These are phyloP conservation scores for Larix kaempferi DNA, from an alignment of 75 land plant genomes.

Conservation along the genomic window DNA sequence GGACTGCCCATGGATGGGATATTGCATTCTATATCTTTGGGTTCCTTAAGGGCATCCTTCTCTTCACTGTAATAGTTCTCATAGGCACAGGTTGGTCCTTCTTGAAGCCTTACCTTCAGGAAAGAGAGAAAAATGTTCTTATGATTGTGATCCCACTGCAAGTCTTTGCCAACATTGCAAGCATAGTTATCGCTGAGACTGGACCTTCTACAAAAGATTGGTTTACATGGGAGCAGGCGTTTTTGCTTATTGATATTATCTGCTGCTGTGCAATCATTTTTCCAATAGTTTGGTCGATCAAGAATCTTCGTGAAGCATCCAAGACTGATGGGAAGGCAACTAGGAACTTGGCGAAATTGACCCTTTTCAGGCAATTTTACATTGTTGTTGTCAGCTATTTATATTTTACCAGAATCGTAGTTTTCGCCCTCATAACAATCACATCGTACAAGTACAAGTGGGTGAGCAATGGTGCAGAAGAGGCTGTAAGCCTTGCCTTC, in stretches of 20 bases:
- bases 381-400: slow-evolving; percentile 66
- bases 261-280: slow-evolving; percentile 78
- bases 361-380: slow-evolving; percentile 66
- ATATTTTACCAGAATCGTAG: slow-evolving; percentile 72
- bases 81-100: slow-evolving; percentile 84
- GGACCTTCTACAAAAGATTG: slow-evolving; percentile 63
- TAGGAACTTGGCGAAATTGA: slow-evolving; percentile 52
- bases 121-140: slow-evolving; percentile 75
- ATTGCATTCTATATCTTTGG: slow-evolving; percentile 69
- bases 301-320: slow-evolving; percentile 58
- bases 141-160: slow-evolving; percentile 77
- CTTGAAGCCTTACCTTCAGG: slow-evolving; percentile 68
- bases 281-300: slow-evolving; percentile 77
- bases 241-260: slow-evolving; percentile 54
- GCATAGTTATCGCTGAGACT: slow-evolving; percentile 57
- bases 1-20: slow-evolving; percentile 86
- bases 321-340: slow-evolving; percentile 82
- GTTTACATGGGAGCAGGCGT: slow-evolving; percentile 60
- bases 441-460: slow-evolving; percentile 56
- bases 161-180: slow-evolving; percentile 61
- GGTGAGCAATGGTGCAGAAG: slow-evolving; percentile 45
- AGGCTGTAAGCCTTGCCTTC: slow-evolving; percentile 54
- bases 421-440: slow-evolving; percentile 50
- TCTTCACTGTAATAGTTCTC: slow-evolving; percentile 67
- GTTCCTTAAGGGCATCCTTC: slow-evolving; percentile 53